Evolutionary conservation across 805 yeast genomes (phyloP).

Genomic region (Martiniozyma abietophila): DNA sequence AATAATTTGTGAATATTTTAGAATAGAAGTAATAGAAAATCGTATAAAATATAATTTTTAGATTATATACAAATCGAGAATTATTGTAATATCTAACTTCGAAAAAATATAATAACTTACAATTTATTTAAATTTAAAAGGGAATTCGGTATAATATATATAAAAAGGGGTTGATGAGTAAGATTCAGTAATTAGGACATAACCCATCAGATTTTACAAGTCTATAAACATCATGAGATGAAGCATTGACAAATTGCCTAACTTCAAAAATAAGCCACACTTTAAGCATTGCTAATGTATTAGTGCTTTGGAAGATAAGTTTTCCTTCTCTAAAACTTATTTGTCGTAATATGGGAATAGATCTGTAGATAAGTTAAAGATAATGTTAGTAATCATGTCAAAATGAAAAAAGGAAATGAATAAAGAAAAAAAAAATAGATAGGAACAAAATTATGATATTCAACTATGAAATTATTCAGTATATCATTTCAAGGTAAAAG

Average conservation of each 20-base stretch:
- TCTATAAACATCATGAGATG: slow-evolving; percentile 62
- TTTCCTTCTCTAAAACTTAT: slow-evolving; percentile 66
- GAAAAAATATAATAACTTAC: neutral
- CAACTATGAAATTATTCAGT: neutral
- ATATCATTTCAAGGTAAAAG: no score
- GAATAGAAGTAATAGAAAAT: no score
- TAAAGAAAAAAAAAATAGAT: neutral
- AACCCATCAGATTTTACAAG: slow-evolving; percentile 56
- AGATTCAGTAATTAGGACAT: slow-evolving; percentile 47
- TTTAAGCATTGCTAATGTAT: slow-evolving; percentile 71
- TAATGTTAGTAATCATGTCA: slow-evolving; percentile 7
- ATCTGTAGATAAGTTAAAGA: slow-evolving; percentile 30
- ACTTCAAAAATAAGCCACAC: slow-evolving; percentile 89
- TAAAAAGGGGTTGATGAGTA: neutral
- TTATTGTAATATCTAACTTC: neutral
- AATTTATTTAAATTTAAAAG: slow-evolving; percentile 46
- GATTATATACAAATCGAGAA: no score
- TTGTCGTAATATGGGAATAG: slow-evolving; percentile 78
- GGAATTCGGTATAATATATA: no score
- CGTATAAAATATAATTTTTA: no score
- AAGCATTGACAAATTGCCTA: slow-evolving; percentile 74
- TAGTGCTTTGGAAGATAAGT: slow-evolving; percentile 44
- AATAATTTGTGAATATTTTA: neutral
- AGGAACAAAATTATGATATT: slow-evolving; percentile 1
- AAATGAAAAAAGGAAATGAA: neutral